Base-by-base conservation (phyloP, 1,284 basidiomycete genomes). In the Malassezia furfur region DNA sequence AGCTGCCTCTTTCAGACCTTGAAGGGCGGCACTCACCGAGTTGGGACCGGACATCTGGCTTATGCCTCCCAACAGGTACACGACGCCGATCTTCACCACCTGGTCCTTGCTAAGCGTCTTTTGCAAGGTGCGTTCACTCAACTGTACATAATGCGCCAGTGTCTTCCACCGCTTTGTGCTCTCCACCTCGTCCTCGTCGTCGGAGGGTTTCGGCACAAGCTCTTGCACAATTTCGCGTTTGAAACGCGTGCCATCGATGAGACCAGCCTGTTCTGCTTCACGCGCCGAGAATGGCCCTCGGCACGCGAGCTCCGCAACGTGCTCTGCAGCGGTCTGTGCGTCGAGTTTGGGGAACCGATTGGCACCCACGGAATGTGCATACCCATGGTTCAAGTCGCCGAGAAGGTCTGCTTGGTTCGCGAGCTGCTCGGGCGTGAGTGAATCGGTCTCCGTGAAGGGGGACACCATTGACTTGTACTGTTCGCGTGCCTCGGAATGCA, bases 21-120 rank as follows among this genome's bases (percentile, higher is more conserved):
- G 70, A 25, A 78, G 70, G 8, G 75, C 75, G 0, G 68, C 65
- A 2, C 73, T 68, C 0, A 76, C 76, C 8, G 69, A 67, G 32
- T 62, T 66, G 34, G 69, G 64, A 54, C 72, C 59, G 40, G 64
- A 61, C 45, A 60, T 63, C 43, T 60, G 51, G 38, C 48, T 71
- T 53, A 78, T 78, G 2, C 67, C 65, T 2, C 77, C 76, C 40
- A 72, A 62, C 9, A 78, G 61, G 60, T 77, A 77, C 30, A 77
- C 76, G 10, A 77, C 73, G 5, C 75, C 77, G 21, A 78, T 68
- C 21, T 75, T 64, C 35, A 76, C 43, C 1, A 60, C 61, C 28
- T 68, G 62, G 22, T 73, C 73, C 17, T 74, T 62, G 17, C 58
- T 51, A 37, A 67, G 55, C 28, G 56, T 57, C 48, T 55, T 57